Evolutionary conservation across 805 yeast genomes (phyloP), one percentile per base, ranked within the genome.

Genomic region (Osmozyma mogii): DNA sequence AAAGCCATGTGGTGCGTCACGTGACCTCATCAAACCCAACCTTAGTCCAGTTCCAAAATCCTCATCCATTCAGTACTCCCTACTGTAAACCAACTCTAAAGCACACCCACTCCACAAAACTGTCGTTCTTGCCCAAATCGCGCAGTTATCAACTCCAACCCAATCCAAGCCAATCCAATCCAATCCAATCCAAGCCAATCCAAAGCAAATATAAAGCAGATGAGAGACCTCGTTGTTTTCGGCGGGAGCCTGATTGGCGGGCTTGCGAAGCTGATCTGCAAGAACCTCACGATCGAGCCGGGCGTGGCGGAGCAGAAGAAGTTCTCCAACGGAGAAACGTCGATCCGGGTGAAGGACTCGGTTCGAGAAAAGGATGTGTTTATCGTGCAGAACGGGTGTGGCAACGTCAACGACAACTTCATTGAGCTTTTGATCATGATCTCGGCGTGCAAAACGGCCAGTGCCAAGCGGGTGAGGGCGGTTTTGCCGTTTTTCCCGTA

Each of bases 311-410:
- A 65, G 26, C 64, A 78, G 34, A 73, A 73, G 36, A 78, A 78
- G 50, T 63, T 63, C 36, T 79, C 89, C 37, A 92, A 92, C 51
- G 99, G 98, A 31, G 99, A 92, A 51, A 88, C 95, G 4, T 78
- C 89, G 17, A 84, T 92, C 35, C 81, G 79, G 33, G 74, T 92
- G 32, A 69, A 70, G 31, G 94, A 87, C 47, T 82, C 95, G 9
- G 97, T 92, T 15, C 71, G 99, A 49, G 97, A 88, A 42, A 92
- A 92, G 56, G 96, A 92, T 52, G 97, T 92, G 5, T 92, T 81
- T 49, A 87, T 87, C 25, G 69, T 88, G 28, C 96, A 87, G 55
- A 70, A 78, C 22, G 94, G 94, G 6, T 78, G 88, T 44, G 95
- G 94, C 7, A 75, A 79, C 45, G 95, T 85, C 25, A 88, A 87